Evolutionary conservation across 2,329 filamentous ascomycete species (phyloP).

Genomic region (Colletotrichum lupini): DNA sequence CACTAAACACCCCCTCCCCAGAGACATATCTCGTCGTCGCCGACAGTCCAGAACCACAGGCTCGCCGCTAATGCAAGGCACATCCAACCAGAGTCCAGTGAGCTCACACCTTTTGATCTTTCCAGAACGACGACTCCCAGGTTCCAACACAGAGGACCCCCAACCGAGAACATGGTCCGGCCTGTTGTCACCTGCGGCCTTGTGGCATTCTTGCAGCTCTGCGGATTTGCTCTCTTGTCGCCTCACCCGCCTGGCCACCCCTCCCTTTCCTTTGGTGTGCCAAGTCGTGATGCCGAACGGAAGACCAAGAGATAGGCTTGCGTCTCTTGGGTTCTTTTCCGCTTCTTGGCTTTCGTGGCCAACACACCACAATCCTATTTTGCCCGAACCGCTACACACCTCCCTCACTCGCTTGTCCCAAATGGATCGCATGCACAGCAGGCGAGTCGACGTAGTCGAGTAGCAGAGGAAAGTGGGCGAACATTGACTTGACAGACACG

Average conservation of each 20-base stretch:
- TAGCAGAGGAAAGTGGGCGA: not conserved
- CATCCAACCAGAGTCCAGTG: slow-evolving; percentile 29
- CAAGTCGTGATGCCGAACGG: not conserved
- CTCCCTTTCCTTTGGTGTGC: not conserved
- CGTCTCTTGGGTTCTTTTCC: slow-evolving; percentile 27
- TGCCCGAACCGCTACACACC: not conserved
- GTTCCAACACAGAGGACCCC: not conserved
- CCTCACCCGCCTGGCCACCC: slow-evolving; percentile 15
- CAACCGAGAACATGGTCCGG: not conserved
- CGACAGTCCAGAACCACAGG: slow-evolving; percentile 20
- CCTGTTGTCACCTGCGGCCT: not conserved
- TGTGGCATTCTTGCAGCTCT: not conserved
- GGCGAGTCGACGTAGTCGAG: not conserved
- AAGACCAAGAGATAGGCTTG: slow-evolving; percentile 25
- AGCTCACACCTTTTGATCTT: slow-evolving; percentile 10
- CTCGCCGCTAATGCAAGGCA: slow-evolving; percentile 34
- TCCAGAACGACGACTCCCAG: not conserved
- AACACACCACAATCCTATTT: slow-evolving; percentile 24
- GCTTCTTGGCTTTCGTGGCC: slow-evolving; percentile 26
- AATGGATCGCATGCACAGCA: not conserved
- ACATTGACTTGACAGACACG: not conserved
- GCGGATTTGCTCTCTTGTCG: slow-evolving; percentile 17
- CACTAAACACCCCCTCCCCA: not conserved
- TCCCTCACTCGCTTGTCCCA: not conserved
- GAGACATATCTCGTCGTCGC: slow-evolving; percentile 21